These are phyloP conservation scores for Fusarium floridanum DNA, from an alignment of 2,329 filamentous ascomycete genomes.

Conservation along the genomic window DNA sequence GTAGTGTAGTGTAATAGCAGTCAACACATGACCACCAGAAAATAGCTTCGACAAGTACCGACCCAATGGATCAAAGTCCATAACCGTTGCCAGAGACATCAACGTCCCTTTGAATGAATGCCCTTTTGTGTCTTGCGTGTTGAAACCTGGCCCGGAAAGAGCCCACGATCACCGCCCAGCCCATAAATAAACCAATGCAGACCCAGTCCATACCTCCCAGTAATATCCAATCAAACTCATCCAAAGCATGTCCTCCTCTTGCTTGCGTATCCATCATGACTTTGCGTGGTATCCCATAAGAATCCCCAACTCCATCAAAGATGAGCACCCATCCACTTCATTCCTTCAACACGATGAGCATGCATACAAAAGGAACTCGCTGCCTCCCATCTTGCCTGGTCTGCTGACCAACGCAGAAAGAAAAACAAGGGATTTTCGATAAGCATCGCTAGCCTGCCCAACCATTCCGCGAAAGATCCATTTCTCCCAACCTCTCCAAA, in stretches of 20 bases:
- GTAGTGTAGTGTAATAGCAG: neutral
- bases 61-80: constrained; percentile 2
- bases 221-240: neutral
- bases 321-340: neutral
- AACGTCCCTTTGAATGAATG: constrained; percentile 12
- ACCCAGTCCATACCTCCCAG: constrained; percentile 17
- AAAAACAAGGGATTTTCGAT: constrained; percentile 36
- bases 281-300: constrained; percentile 16
- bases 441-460: constrained; percentile 43
- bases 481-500: constrained; percentile 23
- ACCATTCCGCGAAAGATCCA: constrained; percentile 30
- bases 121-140: constrained; percentile 24
- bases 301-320: constrained; percentile 4
- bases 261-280: constrained; percentile 31
- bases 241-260: constrained; percentile 9
- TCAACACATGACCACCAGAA: neutral
- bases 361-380: constrained; percentile 36
- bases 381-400: constrained; percentile 23
- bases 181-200: constrained; percentile 25
- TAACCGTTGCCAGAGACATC: neutral
- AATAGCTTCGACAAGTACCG: constrained; percentile 22
- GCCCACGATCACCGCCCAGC: constrained; percentile 36
- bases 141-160: constrained; percentile 26
- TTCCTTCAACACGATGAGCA: constrained; percentile 17
- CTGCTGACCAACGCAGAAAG: constrained; percentile 38